phyloP scores from a whole-genome alignment of 2,329 filamentous ascomycete species.

The Fusarium nematophilum region DNA sequence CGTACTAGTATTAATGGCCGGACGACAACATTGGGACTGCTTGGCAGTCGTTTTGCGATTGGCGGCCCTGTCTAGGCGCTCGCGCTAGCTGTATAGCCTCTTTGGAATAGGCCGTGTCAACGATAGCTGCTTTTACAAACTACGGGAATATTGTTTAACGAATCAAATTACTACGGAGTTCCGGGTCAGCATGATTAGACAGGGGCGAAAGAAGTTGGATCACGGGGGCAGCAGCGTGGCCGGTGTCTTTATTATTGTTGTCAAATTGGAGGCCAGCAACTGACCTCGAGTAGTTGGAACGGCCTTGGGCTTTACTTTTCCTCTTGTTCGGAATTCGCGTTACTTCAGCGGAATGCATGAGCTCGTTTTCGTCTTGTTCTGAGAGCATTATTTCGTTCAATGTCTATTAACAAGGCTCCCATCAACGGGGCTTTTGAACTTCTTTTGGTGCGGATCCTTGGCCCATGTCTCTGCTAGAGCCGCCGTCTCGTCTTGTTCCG shows the following conservation, averaged over 20 bases:
- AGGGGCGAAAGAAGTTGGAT: conserved; percentile 33
- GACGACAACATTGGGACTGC: neutral
- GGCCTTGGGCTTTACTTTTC: conserved; percentile 9
- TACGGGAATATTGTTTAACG: conserved; percentile 21
- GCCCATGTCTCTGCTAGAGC: conserved; percentile 86
- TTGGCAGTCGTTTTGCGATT: neutral
- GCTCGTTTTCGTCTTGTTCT: conserved; percentile 5
- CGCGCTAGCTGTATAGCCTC: neutral
- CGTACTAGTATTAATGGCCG: conserved; percentile 45
- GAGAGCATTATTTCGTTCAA: conserved; percentile 32
- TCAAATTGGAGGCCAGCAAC: conserved; percentile 10
- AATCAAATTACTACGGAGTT: conserved; percentile 40
- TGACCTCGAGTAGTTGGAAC: conserved; percentile 30
- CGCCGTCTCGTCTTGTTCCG: conserved; percentile 82
- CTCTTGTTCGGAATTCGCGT: conserved; percentile 14
- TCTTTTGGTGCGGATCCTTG: conserved; percentile 59
- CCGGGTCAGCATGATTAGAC: conserved; percentile 39
- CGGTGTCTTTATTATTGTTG: conserved; percentile 12
- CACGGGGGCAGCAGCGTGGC: conserved; percentile 19
- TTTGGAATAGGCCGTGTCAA: conserved; percentile 16
- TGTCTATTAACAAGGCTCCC: conserved; percentile 61
- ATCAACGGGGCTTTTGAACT: conserved; percentile 65
- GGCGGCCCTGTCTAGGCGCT: conserved; percentile 5
- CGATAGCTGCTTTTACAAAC: conserved; percentile 10
- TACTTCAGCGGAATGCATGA: conserved; percentile 31